Base-by-base conservation (phyloP, 2,329 filamentous ascomycete species). In the Eurotiales sp. region DNA sequence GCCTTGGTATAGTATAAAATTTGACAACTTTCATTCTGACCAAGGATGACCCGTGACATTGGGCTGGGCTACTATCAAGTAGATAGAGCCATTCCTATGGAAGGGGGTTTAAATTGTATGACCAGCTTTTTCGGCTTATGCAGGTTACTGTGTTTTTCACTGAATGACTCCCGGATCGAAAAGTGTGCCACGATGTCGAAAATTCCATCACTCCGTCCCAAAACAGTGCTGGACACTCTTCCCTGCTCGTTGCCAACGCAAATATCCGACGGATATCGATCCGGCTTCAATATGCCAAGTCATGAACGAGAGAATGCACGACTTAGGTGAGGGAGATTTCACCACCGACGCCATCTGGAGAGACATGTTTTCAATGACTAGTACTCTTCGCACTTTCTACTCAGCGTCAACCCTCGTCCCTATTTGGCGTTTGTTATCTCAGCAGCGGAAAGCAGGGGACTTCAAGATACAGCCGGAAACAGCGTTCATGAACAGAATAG, bases 301-400 rank as follows among this genome's bases (percentile, higher is more conserved):
- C 22, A 36, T 8, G 14, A 22, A 52, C 37, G 29, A 48, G 12
- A 14, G 25, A 21, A 47, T 58, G 10, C 25, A 42, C 22, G 29
- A 45, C 12, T 46, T 58, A 19, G 43, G 23, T 7, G 34, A 37
- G 10, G 23, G 37, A 6, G 48, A 58, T 11, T 55, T 59, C n/a
- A 54, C 51, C 7, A 27, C 42, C 14, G 52, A 59, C 44, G 58
- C 61, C 8, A 47, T 64, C 12, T 64, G 61, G 61, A 53, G 59
- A 10, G 62, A 64, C 37, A 37, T 55, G n/a, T 63, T 58, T 40
- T 58, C 59, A 8, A 48, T 64, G 21, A 64, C 57, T 1, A 61
- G 62, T 17, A 60, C 56, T 4, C 29, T 59, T 22, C 55, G 62
- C 22, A 64, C 59, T 4, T 56, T 63, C 34, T 59, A 61, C 36